A percentile compares a stretch with the other conserved stretches of the same genome.
These are phyloP conservation scores for Monilinia aucupariae DNA, from an alignment of 2,329 filamentous ascomycete genomes.

Conservation along the genomic window DNA sequence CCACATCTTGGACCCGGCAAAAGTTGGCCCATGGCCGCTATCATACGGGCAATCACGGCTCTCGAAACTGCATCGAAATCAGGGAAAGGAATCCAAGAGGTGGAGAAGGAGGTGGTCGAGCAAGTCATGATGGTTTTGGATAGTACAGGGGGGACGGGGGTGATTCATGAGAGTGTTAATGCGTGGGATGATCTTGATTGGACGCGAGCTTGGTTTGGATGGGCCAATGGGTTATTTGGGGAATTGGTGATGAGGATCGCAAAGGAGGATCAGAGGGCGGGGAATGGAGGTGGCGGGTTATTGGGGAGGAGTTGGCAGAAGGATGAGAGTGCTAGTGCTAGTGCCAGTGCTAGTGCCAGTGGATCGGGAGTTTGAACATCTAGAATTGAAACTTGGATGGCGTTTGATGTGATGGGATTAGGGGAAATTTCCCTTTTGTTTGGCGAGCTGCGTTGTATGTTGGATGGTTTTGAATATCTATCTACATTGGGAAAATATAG, in stretches of 20 bases:
- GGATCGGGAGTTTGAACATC: background rate
- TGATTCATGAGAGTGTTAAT: conserved; percentile 47
- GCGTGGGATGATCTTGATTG: conserved; percentile 39
- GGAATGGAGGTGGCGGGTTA: background rate
- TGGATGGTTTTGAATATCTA: no score
- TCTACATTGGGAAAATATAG: no score
- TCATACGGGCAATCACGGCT: conserved; percentile 47
- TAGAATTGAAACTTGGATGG: background rate
- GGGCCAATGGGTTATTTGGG: conserved; percentile 55
- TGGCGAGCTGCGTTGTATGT: no score
- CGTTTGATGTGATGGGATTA: no score
- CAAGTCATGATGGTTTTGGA: conserved; percentile 29
- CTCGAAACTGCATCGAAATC: conserved; percentile 24
- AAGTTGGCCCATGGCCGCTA: conserved; percentile 52
- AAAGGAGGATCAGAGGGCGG: conserved; percentile 8
- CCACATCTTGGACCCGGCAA: conserved; percentile 56
- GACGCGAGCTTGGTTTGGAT: conserved; percentile 59
- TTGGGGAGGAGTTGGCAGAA: conserved; percentile 15
- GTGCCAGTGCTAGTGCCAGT: background rate
- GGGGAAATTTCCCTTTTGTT: no score
- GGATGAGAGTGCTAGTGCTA: background rate
- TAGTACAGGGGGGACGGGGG: conserved; percentile 33
- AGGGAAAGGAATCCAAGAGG: conserved; percentile 12
- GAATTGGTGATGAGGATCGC: conserved; percentile 11
- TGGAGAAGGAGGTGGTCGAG: conserved; percentile 30